Base-by-base conservation (phyloP, 1,284 basidiomycete species). In the Xanthoconium separans region DNA sequence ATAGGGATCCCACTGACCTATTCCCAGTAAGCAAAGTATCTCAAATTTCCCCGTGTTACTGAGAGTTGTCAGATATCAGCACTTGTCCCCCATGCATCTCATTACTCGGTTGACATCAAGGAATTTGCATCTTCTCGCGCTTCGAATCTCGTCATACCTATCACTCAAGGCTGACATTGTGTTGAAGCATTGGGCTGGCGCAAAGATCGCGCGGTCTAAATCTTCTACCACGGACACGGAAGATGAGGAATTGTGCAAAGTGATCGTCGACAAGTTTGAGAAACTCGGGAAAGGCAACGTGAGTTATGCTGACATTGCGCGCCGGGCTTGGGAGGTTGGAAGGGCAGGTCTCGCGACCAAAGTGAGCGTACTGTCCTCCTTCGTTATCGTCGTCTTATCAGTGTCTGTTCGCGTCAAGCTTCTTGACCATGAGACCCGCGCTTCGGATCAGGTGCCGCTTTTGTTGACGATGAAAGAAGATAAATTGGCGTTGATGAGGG, bases 381-480 rank as follows among this genome's bases (percentile, higher is more conserved):
- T 42, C 10, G 30, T 13, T 45, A 8, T 16, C 10, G 11, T 22
- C 20, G 22, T 36, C 24, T 30, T 42, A 13, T 18, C 22, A 41
- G 57, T 15, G 51, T 48, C 24, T 50, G 41, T 18, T 48, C 10
- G 48, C 22, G 51, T 42, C 11, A 63, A 95, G 89, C 78, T 99
- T n/a, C 77, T 99, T 18, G 94, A 98, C 60, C 83, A 95, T 66
- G 97, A 99, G 70, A 78, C 86, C 3, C 81, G 86, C 58, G 91
- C 94, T 1, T 93, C 91, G 1, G 93, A 98, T 69, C 95, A 98
- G 67, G 95, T 99, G 3, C 95, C 95, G 0, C 77, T 99, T 16
- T 73, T 99, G 50, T 76, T 98, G 27, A 84, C 82, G 53, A 99
- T 99, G 97, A 93, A 95, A 63, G 92, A 98, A 70, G 93, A 98